Conservation (phyloP, 345 rosid species). For the Theobroma cacao region DNA sequence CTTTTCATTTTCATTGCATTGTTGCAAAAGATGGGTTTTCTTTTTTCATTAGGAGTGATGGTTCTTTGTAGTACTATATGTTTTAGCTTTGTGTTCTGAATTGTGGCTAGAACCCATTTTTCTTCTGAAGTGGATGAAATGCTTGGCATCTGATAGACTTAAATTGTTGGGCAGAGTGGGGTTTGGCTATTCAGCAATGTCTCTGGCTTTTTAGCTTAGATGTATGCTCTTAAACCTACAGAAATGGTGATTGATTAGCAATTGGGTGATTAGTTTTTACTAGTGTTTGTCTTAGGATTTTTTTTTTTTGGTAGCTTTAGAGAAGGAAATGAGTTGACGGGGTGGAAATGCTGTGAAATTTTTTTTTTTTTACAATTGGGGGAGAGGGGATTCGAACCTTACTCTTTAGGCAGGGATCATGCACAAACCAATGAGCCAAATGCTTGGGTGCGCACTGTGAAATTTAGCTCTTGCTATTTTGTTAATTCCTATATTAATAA, state of each 20-base stretch:
- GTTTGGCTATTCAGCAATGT: neutral
- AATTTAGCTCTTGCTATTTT: neutral
- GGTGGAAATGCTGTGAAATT: neutral
- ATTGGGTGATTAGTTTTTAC: neutral
- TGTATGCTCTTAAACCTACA: neutral
- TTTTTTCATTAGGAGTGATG: neutral
- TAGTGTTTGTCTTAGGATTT: neutral
- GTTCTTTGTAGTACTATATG: neutral
- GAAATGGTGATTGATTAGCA: neutral
- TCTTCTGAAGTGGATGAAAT: neutral
- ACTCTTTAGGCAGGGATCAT: too few species aligned
- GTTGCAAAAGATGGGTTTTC: neutral
- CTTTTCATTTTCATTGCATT: neutral
- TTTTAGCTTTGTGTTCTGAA: neutral
- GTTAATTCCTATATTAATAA: neutral
- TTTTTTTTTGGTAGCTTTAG: neutral
- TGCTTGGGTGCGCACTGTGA: too few species aligned
- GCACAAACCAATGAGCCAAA: too few species aligned
- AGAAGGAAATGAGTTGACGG: neutral
- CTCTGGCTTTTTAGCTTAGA: neutral
- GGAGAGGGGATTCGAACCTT: too few species aligned
- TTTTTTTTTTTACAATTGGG: too few species aligned
- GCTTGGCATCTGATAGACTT: neutral
- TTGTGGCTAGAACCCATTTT: neutral
- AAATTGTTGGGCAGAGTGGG: neutral